These are phyloP conservation scores for Solanum gracilifrons DNA, from an alignment of 257 asterid genomes.

Conservation along the genomic window DNA sequence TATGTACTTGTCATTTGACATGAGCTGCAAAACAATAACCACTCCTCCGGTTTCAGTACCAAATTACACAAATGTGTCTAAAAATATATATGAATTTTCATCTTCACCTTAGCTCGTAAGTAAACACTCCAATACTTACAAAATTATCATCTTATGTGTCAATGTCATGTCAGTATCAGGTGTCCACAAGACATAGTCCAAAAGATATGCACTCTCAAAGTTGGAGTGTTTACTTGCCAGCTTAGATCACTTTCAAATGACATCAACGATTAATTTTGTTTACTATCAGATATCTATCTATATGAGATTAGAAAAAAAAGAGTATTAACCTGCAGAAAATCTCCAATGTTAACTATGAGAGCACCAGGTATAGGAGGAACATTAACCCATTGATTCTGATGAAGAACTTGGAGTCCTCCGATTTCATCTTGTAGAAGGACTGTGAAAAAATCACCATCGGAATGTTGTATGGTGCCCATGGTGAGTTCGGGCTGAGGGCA, in stretches of 20 bases:
- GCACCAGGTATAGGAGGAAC: slow-evolving; percentile 31
- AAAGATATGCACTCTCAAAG: too few species aligned
- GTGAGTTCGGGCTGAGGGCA: slow-evolving; percentile 37
- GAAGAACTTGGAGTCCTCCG: neutral
- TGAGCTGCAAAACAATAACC: slow-evolving; percentile 12
- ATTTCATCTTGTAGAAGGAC: neutral
- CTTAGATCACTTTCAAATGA: too few species aligned
- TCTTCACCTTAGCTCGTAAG: too few species aligned
- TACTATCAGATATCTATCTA: too few species aligned
- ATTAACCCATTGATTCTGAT: neutral
- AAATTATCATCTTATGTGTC: too few species aligned
- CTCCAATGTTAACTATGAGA: slow-evolving; percentile 49
- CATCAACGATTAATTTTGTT: too few species aligned
- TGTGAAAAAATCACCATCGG: neutral
- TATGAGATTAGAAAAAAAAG: too few species aligned
- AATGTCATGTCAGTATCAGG: too few species aligned
- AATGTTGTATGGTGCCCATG: slow-evolving; percentile 2
- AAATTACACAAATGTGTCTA: neutral
- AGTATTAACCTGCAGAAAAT: slow-evolving; percentile 40
- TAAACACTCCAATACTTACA: too few species aligned
- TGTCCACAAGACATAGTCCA: too few species aligned
- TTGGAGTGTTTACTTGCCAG: too few species aligned
- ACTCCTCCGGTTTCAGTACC: neutral
- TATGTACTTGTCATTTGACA: slow-evolving; percentile 47
- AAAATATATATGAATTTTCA: neutral